Percentiles rank a stretch among this genome's conserved stretches.
These are phyloP conservation scores for Lipomyces yamanashiensis DNA, from an alignment of 805 yeast species.

Conservation along the genomic window DNA sequence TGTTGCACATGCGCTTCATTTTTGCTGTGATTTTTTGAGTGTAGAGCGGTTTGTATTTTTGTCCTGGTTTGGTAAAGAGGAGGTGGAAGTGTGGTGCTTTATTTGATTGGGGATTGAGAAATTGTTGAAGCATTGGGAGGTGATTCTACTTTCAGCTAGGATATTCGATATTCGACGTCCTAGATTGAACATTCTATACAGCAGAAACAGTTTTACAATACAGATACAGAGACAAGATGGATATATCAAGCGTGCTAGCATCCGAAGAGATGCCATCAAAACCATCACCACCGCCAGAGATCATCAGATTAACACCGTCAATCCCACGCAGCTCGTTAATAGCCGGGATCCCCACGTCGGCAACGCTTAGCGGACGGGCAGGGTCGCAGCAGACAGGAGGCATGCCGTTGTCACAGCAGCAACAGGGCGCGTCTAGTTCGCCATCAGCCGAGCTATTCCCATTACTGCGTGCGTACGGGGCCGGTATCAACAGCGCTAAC, in stretches of 20 bases:
- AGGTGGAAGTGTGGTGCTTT: too few relatives aligned
- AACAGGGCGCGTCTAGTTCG: background rate
- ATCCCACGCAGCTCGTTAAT: background rate
- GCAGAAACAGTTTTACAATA: too few relatives aligned
- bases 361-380: background rate
- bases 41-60: too few relatives aligned
- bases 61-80: too few relatives aligned
- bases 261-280: background rate
- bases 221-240: background rate
- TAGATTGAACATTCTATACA: too few relatives aligned
- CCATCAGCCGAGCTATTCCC: slow-evolving; percentile 16
- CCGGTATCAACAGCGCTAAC: background rate
- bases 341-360: background rate
- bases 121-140: too few relatives aligned
- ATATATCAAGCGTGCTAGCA: slow-evolving; percentile 2
- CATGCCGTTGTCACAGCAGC: background rate
- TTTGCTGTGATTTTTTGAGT: too few relatives aligned
- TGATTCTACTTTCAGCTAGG: too few relatives aligned
- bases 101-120: too few relatives aligned
- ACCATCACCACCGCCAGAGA: slow-evolving; percentile 14
- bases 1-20: too few relatives aligned
- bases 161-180: too few relatives aligned
- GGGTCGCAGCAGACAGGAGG: too few relatives aligned
- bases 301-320: slow-evolving; percentile 19
- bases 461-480: slow-evolving; percentile 15